Evolutionary conservation across 306 rosid genomes (phyloP), one percentile per base, ranked within the genome.

Genomic region (Lathyrus oleraceus): DNA sequence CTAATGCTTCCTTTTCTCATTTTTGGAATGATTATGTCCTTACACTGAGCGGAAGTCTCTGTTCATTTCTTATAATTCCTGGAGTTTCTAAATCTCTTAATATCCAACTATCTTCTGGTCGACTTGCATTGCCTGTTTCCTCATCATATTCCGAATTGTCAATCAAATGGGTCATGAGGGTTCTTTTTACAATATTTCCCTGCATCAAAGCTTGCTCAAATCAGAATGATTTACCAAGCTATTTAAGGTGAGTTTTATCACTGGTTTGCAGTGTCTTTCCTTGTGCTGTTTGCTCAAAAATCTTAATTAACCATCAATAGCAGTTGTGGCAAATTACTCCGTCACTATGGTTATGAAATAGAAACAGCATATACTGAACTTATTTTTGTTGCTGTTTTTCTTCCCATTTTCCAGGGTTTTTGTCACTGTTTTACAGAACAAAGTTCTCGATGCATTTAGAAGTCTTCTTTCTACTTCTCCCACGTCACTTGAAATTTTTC

Each of bases 121-220:
- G 78, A 67, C 72, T 79, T 54, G 19, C 89, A 59, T 73, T 78
- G 60, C 84, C 92, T 28, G 76, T 85, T 70, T 87, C 96, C 62
- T 79, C 87, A 39, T 79, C 69, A 52, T 94, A 94, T 64, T 79
- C 86, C 74, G 95, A 88, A 73, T 76, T 81, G 67, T 91, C 95
- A 75, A 84, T 91, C 72, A 86, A 77, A 88, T 94, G 97, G 99
- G 65, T 88, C 57, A 79, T 83, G 89, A 83, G 92, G 86, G 97
- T 87, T 80, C 86, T 94, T 65, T 74, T 56, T 67, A 74, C 89
- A 20, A 75, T 87, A 76, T 94, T 94, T 79, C 97, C 96, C 72
- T 94, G 90, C 84, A 84, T 94, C 53, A 88, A 81, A 84, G 96
- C 97, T 75, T 90, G 91, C 85, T 91, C 96, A 61, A 82, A 78